phyloP scores from a whole-genome alignment of 1,284 basidiomycete genomes.

The Mycocalia duriaeana region DNA sequence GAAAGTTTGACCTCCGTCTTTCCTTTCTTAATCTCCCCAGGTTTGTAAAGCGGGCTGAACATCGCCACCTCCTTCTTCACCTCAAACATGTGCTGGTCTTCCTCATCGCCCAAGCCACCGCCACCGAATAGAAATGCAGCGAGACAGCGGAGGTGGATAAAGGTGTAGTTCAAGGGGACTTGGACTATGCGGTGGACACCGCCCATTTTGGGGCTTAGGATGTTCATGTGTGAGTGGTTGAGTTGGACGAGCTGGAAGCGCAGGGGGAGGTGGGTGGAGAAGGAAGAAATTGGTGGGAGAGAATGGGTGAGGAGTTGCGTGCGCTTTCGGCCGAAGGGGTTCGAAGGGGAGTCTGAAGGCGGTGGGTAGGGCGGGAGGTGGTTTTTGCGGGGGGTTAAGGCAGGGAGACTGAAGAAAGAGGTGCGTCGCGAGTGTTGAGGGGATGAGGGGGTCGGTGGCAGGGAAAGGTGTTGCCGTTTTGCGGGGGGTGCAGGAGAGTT shows the following conservation, averaged over 20 bases:
- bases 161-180: constrained; percentile 65
- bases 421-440: constrained; percentile 1
- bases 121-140: constrained; percentile 58
- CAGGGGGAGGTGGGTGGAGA: constrained; percentile 57
- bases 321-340: constrained; percentile 47
- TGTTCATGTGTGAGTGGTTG: no score
- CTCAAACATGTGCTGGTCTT: constrained; percentile 54
- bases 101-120: constrained; percentile 14
- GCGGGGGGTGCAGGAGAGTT: constrained; percentile 7
- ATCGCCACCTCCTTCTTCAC: constrained; percentile 42
- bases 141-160: constrained; percentile 59
- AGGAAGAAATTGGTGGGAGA: constrained; percentile 42
- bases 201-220: constrained; percentile 28
- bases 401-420: constrained; percentile 15
- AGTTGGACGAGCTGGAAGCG: constrained; percentile 55
- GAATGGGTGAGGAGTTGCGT: constrained; percentile 24
- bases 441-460: constrained; percentile 14
- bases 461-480: constrained; percentile 13
- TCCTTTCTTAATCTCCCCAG: constrained; percentile 50
- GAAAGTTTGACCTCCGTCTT: constrained; percentile 50
- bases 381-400: constrained; percentile 26
- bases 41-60: constrained; percentile 32
- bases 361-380: constrained; percentile 31
- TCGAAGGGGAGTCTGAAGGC: constrained; percentile 52
- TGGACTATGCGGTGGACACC: constrained; percentile 61